A percentile compares a stretch with the other conserved stretches of the same genome.
Evolutionary conservation across 208 protist genomes (phyloP).

Genomic region (Perkinsela sp.): DNA sequence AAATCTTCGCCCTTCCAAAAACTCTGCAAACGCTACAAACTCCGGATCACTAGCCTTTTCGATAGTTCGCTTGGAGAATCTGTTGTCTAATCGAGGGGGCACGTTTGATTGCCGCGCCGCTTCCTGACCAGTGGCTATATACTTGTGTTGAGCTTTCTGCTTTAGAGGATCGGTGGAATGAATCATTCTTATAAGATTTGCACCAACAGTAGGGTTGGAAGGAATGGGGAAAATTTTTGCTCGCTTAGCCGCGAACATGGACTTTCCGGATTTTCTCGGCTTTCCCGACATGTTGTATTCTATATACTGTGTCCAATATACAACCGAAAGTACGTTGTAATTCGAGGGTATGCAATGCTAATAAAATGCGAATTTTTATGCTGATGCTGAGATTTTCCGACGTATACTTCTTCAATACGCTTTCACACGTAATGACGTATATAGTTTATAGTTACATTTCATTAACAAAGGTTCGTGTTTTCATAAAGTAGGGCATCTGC

Average conservation of each 20-base stretch:
- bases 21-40: conserved; percentile 50
- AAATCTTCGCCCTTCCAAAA: conserved; percentile 52
- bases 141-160: conserved; percentile 51
- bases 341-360: no score
- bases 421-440: no score
- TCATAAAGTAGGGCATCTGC: no score
- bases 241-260: conserved; percentile 62
- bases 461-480: no score
- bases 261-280: conserved; percentile 11
- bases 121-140: conserved; percentile 44
- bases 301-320: no score
- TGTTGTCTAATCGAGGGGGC: conserved; percentile 32
- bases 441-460: no score
- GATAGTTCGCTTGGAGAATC: conserved; percentile 24
- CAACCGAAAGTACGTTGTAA: no score
- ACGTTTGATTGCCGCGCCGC: conserved; percentile 58
- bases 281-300: no score
- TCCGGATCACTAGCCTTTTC: conserved; percentile 23
- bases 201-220: conserved; percentile 33
- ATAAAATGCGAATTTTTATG: no score
- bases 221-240: conserved; percentile 58
- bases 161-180: conserved; percentile 62
- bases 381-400: no score
- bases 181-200: conserved; percentile 40
- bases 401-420: no score